Base-by-base conservation (phyloP, 441 rosid species). In the Populus hybrid region DNA sequence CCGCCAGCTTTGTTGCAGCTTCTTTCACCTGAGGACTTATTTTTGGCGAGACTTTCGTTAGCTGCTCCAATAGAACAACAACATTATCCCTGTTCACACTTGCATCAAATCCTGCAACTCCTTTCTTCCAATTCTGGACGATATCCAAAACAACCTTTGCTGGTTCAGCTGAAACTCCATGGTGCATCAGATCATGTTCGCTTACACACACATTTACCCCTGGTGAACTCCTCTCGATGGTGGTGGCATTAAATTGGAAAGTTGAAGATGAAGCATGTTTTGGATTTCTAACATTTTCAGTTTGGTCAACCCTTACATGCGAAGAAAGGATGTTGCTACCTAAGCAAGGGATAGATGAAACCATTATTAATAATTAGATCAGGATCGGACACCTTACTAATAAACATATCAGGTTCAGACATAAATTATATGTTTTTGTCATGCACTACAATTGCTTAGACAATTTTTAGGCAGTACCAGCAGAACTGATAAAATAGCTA, bases 101-200 rank as follows among this genome's bases (percentile, higher is more conserved):
- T 79, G 79, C 87, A 28, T 84, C 78, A 28, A 83, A 79, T 24
- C 78, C 66, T 42, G 69, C n/a, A 38, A 50, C 78, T 66, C 77
- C 84, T 34, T 82, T 77, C 70, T 78, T 80, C 40, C 42, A 64
- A 40, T 77, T 81, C 40, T 36, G 79, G 61, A 24, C 36, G 79
- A 79, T 53, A 75, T 86, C 83, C 74, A 90, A 78, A 66, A 90
- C 88, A 74, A 83, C 74, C 73, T 69, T 81, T 57, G 90, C 87
- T 16, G 91, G 94, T 82, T 91, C 85, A 28, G 61, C 59, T 68
- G 74, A 77, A 82, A 87, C 82, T 83, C 86, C 91, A 30, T 75
- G 67, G 23, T 74, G 79, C 42, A 8, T 71, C 28, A 83, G 83
- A 74, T 77, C 81, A 42, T 78, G 82, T 21, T 14, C 65, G 24